A percentile compares a stretch with the other conserved stretches of the same genome.
These are phyloP conservation scores for Talaromyces sp. DNA, from an alignment of 2,329 filamentous ascomycete species.

Conservation along the genomic window DNA sequence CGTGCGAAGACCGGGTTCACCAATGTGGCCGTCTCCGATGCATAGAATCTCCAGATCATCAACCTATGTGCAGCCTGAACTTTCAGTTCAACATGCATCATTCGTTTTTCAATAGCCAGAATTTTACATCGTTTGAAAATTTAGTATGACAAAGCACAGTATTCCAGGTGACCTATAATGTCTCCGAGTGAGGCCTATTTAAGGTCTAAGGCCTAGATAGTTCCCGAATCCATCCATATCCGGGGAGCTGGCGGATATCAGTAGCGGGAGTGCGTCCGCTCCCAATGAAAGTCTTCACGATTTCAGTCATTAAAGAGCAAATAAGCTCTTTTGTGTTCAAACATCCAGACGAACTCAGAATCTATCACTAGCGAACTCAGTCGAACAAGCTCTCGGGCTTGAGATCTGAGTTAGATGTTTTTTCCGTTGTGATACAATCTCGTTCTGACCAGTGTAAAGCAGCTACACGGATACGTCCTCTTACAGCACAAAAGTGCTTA, in stretches of 20 bases:
- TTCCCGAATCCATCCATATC: not conserved
- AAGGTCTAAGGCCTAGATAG: not conserved
- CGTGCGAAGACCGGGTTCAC: not conserved
- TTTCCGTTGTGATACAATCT: not conserved
- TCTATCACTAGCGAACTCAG: not conserved
- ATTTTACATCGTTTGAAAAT: not conserved
- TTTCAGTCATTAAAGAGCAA: not conserved
- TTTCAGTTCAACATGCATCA: not conserved
- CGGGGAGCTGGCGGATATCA: not conserved
- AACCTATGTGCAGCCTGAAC: not conserved
- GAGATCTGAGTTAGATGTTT: not conserved
- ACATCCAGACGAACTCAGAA: not conserved
- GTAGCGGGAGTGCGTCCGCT: not conserved
- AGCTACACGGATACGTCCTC: not conserved
- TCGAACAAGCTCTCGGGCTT: not conserved
- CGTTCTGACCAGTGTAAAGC: not conserved
- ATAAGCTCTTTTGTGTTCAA: not conserved
- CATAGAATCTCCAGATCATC: not conserved
- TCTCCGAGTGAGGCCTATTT: not conserved
- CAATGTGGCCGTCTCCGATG: not conserved
- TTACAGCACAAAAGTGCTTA: not conserved
- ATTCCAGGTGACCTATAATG: not conserved
- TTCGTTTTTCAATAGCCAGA: not conserved
- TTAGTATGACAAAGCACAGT: not conserved
- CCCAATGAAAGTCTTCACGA: not conserved